Conservation (phyloP, 2,329 filamentous ascomycete species). For the Nothopassalora personata region DNA sequence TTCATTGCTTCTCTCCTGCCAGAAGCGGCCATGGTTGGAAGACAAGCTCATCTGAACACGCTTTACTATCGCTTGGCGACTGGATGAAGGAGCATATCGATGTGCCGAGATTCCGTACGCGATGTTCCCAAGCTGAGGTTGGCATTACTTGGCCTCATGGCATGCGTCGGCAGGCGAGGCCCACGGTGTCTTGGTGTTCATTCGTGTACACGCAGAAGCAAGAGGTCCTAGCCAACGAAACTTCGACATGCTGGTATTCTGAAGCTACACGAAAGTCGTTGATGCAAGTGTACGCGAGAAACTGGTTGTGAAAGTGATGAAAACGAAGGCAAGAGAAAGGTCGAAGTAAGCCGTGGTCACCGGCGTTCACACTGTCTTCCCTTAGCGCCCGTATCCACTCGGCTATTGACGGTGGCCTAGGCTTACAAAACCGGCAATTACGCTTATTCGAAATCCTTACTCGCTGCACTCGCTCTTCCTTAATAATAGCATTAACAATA, state of each 20-base stretch:
- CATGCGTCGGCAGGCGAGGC: background rate
- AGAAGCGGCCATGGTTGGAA: background rate
- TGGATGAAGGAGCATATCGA: background rate
- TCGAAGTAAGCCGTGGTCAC: slow-evolving; percentile 8
- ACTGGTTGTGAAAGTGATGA: background rate
- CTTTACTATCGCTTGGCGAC: background rate
- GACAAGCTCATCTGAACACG: background rate
- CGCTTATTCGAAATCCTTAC: no score
- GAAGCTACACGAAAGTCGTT: no score
- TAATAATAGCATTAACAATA: no score
- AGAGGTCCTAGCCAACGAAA: no score
- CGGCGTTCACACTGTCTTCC: background rate
- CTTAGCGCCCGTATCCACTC: background rate
- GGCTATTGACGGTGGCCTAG: background rate
- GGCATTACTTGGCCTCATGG: background rate
- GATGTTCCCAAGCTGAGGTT: background rate
- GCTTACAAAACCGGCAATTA: no score
- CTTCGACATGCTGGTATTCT: no score
- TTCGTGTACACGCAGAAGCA: no score
- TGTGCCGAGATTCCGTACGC: background rate
- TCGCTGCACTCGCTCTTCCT: no score
- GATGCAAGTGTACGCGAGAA: no score
- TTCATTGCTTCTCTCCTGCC: background rate
- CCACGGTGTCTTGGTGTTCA: no score
- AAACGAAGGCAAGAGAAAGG: background rate